Evolutionary conservation across 1,284 basidiomycete species (phyloP).

Genomic region (Pseudozyma hubeiensis): DNA sequence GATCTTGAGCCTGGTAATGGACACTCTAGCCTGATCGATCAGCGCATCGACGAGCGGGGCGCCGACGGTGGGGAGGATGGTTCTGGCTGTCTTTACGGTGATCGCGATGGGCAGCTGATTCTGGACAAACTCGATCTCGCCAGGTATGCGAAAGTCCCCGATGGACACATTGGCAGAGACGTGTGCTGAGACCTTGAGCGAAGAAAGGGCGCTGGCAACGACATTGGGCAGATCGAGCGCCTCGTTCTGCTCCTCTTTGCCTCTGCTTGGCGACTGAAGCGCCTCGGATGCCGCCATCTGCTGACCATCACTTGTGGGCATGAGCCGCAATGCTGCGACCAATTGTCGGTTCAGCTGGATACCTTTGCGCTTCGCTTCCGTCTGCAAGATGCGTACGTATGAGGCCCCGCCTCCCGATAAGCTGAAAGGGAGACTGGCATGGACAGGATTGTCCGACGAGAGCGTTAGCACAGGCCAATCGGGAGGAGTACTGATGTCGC

Average conservation of each 20-base stretch:
- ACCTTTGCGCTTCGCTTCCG: constrained; percentile 38
- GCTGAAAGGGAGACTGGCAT: constrained; percentile 51
- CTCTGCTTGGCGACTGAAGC: background rate
- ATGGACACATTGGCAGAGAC: constrained; percentile 42
- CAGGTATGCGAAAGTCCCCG: constrained; percentile 53
- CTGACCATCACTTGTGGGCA: constrained; percentile 20
- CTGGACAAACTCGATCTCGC: constrained; percentile 50
- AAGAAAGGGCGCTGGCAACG: constrained; percentile 47
- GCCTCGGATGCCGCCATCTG: background rate
- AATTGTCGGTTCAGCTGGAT: constrained; percentile 55
- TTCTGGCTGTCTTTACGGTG: constrained; percentile 50
- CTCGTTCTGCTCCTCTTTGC: constrained; percentile 6
- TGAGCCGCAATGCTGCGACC: constrained; percentile 42
- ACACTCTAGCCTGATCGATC: constrained; percentile 50
- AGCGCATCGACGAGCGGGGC: constrained; percentile 53
- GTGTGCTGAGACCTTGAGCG: constrained; percentile 50
- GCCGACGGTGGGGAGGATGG: constrained; percentile 49
- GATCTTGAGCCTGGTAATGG: constrained; percentile 47
- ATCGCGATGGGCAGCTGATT: constrained; percentile 58
- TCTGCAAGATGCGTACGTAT: constrained; percentile 51
- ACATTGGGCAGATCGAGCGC: constrained; percentile 38
- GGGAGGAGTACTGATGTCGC: constrained; percentile 40
- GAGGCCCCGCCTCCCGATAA: constrained; percentile 51
- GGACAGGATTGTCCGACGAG: constrained; percentile 28
- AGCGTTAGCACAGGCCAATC: constrained; percentile 48